A percentile compares a stretch with the other conserved stretches of the same genome.
phyloP scores from a whole-genome alignment of 139 green algal species.

The Closterium sp. region DNA sequence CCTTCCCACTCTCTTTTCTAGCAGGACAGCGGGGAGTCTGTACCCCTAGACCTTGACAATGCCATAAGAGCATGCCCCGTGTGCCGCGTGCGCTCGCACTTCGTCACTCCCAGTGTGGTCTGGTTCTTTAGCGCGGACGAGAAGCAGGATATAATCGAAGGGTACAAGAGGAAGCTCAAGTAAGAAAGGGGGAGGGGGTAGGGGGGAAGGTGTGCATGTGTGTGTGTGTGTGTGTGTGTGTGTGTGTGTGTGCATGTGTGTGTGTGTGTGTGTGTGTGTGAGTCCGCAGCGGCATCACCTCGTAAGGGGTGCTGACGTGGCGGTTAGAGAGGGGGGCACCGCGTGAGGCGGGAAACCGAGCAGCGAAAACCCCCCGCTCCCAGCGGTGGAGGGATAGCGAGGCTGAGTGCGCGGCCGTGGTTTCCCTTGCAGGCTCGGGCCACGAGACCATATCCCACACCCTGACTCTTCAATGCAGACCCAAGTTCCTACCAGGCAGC shows the following conservation, averaged over 20 bases:
- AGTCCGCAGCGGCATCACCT: not conserved
- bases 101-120: constrained; percentile 43
- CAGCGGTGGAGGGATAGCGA: too few relatives aligned
- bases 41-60: constrained; percentile 2
- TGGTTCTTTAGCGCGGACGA: constrained; percentile 28
- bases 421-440: too few relatives aligned
- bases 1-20: not conserved
- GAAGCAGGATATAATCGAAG: constrained; percentile 28
- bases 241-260: not conserved
- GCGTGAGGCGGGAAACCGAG: too few relatives aligned
- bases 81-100: constrained; percentile 37
- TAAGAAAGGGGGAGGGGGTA: not conserved
- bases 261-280: not conserved
- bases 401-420: too few relatives aligned
- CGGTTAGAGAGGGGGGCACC: too few relatives aligned
- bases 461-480: too few relatives aligned
- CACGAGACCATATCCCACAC: too few relatives aligned
- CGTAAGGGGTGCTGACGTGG: too few relatives aligned
- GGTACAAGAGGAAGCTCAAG: constrained; percentile 40
- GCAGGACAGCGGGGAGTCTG: not conserved
- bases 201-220: not conserved
- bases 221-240: not conserved
- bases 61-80: constrained; percentile 39
- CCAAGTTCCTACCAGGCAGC: too few relatives aligned
- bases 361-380: too few relatives aligned